phyloP scores from a whole-genome alignment of 2,329 filamentous ascomycete species.

The Aureobasidium subglaciale region DNA sequence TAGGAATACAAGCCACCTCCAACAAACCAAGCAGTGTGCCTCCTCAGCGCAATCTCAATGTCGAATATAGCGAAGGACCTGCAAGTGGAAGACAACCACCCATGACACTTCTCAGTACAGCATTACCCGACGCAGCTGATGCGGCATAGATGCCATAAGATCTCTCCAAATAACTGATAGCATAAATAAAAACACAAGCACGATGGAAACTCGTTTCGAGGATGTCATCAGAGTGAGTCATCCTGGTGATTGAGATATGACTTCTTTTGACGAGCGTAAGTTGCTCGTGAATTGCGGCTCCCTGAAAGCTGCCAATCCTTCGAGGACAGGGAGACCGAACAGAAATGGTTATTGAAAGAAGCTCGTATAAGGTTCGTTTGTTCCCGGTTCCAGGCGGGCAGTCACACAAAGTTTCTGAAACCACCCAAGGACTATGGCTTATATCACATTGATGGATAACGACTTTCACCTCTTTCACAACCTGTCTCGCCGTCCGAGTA shows the following conservation, averaged over 20 bases:
- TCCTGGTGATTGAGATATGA: neutral
- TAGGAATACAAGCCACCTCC: constrained; percentile 69
- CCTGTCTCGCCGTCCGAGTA: constrained; percentile 9
- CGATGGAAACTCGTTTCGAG: no score
- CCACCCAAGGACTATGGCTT: constrained; percentile 14
- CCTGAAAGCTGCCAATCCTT: constrained; percentile 8
- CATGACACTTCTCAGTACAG: constrained; percentile 63
- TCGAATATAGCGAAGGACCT: constrained; percentile 62
- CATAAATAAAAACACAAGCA: constrained; percentile 72
- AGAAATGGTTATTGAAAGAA: constrained; percentile 15
- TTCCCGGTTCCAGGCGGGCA: no score
- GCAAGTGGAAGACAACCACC: constrained; percentile 70
- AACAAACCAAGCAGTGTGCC: constrained; percentile 68
- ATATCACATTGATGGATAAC: constrained; percentile 14
- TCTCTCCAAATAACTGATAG: constrained; percentile 69
- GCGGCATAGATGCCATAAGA: constrained; percentile 78
- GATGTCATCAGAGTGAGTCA: constrained; percentile 12
- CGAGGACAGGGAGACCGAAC: constrained; percentile 11
- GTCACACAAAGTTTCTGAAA: no score
- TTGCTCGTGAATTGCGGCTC: neutral
- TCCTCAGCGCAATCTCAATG: constrained; percentile 68
- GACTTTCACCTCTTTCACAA: constrained; percentile 17
- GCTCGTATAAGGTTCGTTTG: constrained; percentile 10
- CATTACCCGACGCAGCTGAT: constrained; percentile 71
- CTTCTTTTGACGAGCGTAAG: neutral